Evolutionary conservation across 2,329 filamentous ascomycete species (phyloP).

Genomic region (Aspergillus aculeatinus): DNA sequence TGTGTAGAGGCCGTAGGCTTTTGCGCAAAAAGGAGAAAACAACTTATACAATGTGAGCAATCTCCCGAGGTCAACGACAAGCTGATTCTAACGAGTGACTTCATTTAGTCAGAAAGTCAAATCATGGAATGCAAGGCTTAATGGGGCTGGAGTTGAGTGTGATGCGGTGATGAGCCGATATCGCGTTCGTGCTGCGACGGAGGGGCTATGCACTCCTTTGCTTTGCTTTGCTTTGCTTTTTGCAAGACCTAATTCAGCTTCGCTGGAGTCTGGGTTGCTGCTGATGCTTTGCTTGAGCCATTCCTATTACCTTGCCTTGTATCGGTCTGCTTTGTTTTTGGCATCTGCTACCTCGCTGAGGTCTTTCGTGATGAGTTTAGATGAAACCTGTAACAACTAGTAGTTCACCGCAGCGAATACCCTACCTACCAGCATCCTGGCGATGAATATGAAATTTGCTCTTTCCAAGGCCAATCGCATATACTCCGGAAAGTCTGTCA

Average conservation of each 20-base stretch:
- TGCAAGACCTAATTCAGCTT: not conserved
- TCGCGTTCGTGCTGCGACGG: conserved; percentile 18
- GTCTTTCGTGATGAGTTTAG: conserved; percentile 8
- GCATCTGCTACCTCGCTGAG: not conserved
- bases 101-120: not conserved
- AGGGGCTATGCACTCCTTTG: conserved; percentile 13
- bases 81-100: not conserved
- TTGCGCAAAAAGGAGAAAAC: not conserved
- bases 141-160: conserved; percentile 10
- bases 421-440: conserved; percentile 21
- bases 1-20: conserved; percentile 54
- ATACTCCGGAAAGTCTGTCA: not conserved
- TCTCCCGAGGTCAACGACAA: not conserved
- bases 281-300: not conserved
- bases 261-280: conserved; percentile 6
- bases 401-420: conserved; percentile 19
- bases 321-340: conserved; percentile 6
- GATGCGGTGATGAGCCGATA: conserved; percentile 25
- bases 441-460: conserved; percentile 16
- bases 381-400: conserved; percentile 13
- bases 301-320: conserved; percentile 7
- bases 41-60: not conserved
- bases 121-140: not conserved
- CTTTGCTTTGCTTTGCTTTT: not conserved
- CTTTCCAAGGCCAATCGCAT: not conserved